phyloP scores from a whole-genome alignment of 305 asterid species.

The Nicotiana rustica region DNA sequence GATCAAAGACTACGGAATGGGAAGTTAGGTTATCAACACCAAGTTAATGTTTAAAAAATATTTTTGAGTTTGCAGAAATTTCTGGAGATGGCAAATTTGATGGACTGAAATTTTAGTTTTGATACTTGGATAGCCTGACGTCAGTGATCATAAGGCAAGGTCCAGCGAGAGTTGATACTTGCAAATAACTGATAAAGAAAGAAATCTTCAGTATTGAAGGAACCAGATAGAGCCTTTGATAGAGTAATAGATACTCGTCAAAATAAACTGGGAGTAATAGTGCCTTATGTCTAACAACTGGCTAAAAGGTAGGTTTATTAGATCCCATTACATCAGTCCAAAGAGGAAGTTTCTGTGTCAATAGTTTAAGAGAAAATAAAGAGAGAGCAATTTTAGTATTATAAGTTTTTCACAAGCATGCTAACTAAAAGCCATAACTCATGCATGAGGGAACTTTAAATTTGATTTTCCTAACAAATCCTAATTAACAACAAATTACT shows the following conservation, averaged over 20 bases:
- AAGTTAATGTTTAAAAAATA: background rate
- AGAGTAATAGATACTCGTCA: constrained; percentile 15
- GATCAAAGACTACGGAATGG: background rate
- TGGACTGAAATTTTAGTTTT: background rate
- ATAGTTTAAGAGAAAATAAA: background rate
- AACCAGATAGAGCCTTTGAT: background rate
- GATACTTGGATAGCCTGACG: background rate
- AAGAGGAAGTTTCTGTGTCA: background rate
- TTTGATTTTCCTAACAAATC: constrained; percentile 7
- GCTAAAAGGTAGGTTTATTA: background rate
- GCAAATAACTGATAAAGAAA: background rate
- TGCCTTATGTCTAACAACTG: constrained; percentile 22
- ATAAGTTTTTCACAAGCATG: constrained; percentile 21
- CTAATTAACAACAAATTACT: background rate
- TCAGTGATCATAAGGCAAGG: constrained; percentile 20
- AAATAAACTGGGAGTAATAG: background rate
- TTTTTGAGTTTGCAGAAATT: constrained; percentile 5
- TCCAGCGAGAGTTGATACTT: background rate
- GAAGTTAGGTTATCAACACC: background rate
- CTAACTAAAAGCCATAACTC: constrained; percentile 5
- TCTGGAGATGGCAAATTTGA: constrained; percentile 7
- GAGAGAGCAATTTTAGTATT: background rate
- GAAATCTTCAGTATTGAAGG: background rate
- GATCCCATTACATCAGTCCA: background rate
- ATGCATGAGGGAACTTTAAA: background rate